Percentiles rank a stretch among this genome's conserved stretches.
Evolutionary conservation across 805 yeast genomes (phyloP).

Genomic region (Suhomyces kilbournensis): DNA sequence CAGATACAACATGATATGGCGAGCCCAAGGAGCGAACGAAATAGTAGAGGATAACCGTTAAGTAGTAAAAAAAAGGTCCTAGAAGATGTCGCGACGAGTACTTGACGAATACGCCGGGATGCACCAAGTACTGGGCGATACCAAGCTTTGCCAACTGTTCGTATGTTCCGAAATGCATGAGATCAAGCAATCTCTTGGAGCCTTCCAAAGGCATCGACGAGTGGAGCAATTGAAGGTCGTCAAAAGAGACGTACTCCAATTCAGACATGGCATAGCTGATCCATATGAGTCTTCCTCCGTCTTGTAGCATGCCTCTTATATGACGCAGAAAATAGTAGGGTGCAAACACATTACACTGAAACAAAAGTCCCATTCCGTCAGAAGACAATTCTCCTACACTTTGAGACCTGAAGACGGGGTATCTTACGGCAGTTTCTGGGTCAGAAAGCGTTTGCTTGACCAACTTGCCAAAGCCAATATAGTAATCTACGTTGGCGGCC

Average conservation of each 20-base stretch:
- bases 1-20: constrained; percentile 85
- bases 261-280: constrained; percentile 79
- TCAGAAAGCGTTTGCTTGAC: constrained; percentile 56
- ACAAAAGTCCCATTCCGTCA: constrained; percentile 82
- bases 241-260: constrained; percentile 65
- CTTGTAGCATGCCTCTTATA: constrained; percentile 50
- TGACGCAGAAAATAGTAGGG: constrained; percentile 81
- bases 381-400: constrained; percentile 66
- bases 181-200: constrained; percentile 81
- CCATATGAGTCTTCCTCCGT: constrained; percentile 70
- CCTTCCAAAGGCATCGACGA: constrained; percentile 80
- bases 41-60: constrained; percentile 81
- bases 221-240: constrained; percentile 69
- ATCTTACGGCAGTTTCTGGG: constrained; percentile 74
- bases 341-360: constrained; percentile 93
- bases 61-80: constrained; percentile 72
- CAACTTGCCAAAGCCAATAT: constrained; percentile 83
- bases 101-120: constrained; percentile 90
- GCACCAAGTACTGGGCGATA: constrained; percentile 72
- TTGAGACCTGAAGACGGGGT: constrained; percentile 80
- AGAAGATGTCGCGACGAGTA: constrained; percentile 64
- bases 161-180: constrained; percentile 73
- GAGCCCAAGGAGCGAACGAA: constrained; percentile 79
- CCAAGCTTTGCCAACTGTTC: constrained; percentile 48
- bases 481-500: constrained; percentile 76